phyloP scores from a whole-genome alignment of 176 grass and related monocot genomes.

The Oryza nivara region DNA sequence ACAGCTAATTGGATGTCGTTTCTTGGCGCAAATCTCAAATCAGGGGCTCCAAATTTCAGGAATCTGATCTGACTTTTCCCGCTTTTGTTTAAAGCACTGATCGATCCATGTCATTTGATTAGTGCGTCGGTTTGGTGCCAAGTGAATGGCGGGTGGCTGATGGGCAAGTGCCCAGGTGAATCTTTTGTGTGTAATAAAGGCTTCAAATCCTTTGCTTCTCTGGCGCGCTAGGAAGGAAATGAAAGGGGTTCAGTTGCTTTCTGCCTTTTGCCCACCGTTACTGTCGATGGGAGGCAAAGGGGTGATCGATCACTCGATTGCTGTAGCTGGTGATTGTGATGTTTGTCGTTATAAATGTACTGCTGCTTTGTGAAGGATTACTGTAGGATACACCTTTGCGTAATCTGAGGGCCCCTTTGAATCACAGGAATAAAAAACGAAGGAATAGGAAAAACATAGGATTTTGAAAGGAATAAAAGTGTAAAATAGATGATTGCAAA shows the following conservation, averaged over 20 bases:
- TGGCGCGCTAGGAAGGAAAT: slow-evolving; percentile 20
- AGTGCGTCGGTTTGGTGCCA: slow-evolving; percentile 16
- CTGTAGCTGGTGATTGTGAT: slow-evolving; percentile 11
- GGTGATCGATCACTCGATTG: slow-evolving; percentile 21
- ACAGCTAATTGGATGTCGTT: slow-evolving; percentile 28
- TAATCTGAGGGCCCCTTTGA: background rate
- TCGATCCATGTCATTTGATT: slow-evolving; percentile 29
- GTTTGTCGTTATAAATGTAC: background rate
- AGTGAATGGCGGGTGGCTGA: slow-evolving; percentile 35
- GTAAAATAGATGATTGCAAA: too few species aligned
- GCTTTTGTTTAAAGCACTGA: slow-evolving; percentile 21
- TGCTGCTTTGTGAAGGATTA: background rate
- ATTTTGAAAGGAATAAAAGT: too few species aligned
- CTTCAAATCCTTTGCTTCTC: slow-evolving; percentile 18
- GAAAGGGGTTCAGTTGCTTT: slow-evolving; percentile 12
- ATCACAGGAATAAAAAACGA: too few species aligned
- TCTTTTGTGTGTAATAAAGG: slow-evolving; percentile 22
- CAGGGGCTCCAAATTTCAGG: slow-evolving; percentile 39
- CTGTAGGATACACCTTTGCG: background rate
- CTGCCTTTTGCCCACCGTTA: slow-evolving; percentile 17
- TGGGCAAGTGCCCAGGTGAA: slow-evolving; percentile 30
- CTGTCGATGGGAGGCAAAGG: slow-evolving; percentile 6
- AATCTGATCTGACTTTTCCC: slow-evolving; percentile 35
- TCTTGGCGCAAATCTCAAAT: slow-evolving; percentile 50
- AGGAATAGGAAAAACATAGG: too few species aligned